Evolutionary conservation across 306 rosid genomes (phyloP), one percentile per base, ranked within the genome.

Genomic region (Rosa multiflora): DNA sequence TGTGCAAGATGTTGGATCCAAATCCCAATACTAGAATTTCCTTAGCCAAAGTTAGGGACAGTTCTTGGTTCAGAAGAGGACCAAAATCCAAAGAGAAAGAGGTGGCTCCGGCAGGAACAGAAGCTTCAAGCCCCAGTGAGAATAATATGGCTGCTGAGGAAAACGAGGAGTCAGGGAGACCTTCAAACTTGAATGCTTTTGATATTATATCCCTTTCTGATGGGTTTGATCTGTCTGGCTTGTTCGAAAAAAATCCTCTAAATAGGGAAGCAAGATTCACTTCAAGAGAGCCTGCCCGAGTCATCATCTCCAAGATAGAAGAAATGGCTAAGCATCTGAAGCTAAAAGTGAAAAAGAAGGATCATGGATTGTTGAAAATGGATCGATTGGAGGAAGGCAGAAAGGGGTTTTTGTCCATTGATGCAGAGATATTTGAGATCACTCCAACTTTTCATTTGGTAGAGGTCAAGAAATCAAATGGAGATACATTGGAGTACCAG

Each of bases 401-500:
- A 73, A 90, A 89, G 47, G 98, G 97, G 37, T 66, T 78, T 40
- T 76, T 92, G 72, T 92, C 96, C 79, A 87, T 94, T 59, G 96
- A 94, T 74, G 83, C 97, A 13, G 97, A 92, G 87, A 94, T 94
- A 53, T 94, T 87, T 79, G 91, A 94, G 78, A 83, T 92, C 80
- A 83, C 97, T 48, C 93, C 98, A 39, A 74, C 79, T 39, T 86
- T 92, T 80, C 92, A 94, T 85, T 76, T 94, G 81, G 94, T 94
- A 69, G 98, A 94, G 85, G 82, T 94, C 73, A 92, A 92, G 82
- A 94, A 90, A 83, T 88, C 94, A 51, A 83, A 74, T 73, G 98
- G 98, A 29, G 98, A 94, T 78, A 88, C 97, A 39, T 73, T 92
- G 83, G 98, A 94, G 83, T 94, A 83, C 87, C 91, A 89, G 86